A percentile compares a stretch with the other conserved stretches of the same genome.
Conservation (phyloP, 2,329 filamentous ascomycete species). For the Pseudocercospora macadamiae region DNA sequence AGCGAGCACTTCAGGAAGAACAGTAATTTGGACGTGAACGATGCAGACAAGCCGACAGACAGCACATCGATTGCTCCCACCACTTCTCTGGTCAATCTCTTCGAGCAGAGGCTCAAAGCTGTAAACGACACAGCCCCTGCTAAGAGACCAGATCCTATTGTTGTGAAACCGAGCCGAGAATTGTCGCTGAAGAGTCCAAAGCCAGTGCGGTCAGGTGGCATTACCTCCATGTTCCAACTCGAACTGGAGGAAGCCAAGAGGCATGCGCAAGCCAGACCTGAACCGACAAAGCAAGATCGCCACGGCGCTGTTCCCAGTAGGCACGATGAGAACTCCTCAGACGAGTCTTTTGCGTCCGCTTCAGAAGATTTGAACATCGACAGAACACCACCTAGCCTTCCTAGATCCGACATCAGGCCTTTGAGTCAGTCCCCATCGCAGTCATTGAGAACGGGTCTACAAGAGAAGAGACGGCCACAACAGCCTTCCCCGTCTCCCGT, state of each 20-base stretch:
- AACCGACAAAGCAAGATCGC: constrained; percentile 9
- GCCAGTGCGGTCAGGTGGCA: constrained; percentile 38
- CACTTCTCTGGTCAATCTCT: constrained; percentile 67
- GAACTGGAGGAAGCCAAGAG: constrained; percentile 28
- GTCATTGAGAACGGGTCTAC: constrained; percentile 14
- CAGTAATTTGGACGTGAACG: constrained; percentile 1
- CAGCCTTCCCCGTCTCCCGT: constrained; percentile 23
- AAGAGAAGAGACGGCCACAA: constrained; percentile 16
- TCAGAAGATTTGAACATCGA: constrained; percentile 23
- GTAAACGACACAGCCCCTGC: constrained; percentile 21
- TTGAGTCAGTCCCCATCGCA: constrained; percentile 21
- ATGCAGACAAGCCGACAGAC: constrained; percentile 26
- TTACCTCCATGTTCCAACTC: constrained; percentile 37
- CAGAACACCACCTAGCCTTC: constrained; percentile 19
- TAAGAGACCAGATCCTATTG: constrained; percentile 25
- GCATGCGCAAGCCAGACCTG: not conserved
- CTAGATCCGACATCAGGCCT: not conserved
- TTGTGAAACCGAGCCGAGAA: constrained; percentile 32
- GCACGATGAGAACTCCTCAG: constrained; percentile 16
- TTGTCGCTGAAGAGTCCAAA: constrained; percentile 47
- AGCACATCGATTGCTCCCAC: constrained; percentile 53
- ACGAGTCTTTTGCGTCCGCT: constrained; percentile 30
- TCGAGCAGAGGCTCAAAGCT: constrained; percentile 56
- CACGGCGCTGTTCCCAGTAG: not conserved
- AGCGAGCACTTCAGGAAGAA: constrained; percentile 22